phyloP scores from a whole-genome alignment of 257 asterid genomes.

The Plectranthus barbatus region DNA sequence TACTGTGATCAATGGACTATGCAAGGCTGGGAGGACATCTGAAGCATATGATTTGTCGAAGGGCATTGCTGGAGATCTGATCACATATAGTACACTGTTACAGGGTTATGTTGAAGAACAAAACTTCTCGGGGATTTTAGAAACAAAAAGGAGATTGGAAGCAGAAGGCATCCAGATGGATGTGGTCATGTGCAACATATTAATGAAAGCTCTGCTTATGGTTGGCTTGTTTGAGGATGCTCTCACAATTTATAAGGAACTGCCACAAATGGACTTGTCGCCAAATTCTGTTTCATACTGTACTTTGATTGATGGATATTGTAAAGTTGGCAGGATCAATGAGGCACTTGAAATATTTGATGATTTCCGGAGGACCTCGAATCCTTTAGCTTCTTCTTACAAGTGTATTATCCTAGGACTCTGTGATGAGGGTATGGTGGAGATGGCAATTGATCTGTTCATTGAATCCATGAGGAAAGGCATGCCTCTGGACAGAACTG shows the following conservation, averaged over 20 bases:
- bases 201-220: conserved; percentile 64
- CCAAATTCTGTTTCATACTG: conserved; percentile 45
- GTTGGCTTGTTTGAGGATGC: conserved; percentile 82
- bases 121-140: conserved; percentile 45
- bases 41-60: conserved; percentile 65
- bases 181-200: conserved; percentile 55
- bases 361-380: conserved; percentile 36
- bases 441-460: conserved; percentile 50
- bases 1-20: conserved; percentile 69
- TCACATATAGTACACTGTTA: conserved; percentile 61
- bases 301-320: conserved; percentile 66
- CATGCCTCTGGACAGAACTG: conserved; percentile 35
- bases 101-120: conserved; percentile 62
- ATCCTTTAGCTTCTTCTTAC: conserved; percentile 50
- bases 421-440: conserved; percentile 47
- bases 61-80: conserved; percentile 48
- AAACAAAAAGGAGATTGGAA: conserved; percentile 44
- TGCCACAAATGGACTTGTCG: conserved; percentile 39
- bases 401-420: conserved; percentile 48
- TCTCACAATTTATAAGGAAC: conserved; percentile 33
- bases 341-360: conserved; percentile 70
- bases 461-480: conserved; percentile 34
- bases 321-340: conserved; percentile 50
- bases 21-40: conserved; percentile 63
- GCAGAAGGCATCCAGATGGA: conserved; percentile 47